Evolutionary conservation across 441 rosid species (phyloP).

Genomic region (Gossypium schwendimanii): DNA sequence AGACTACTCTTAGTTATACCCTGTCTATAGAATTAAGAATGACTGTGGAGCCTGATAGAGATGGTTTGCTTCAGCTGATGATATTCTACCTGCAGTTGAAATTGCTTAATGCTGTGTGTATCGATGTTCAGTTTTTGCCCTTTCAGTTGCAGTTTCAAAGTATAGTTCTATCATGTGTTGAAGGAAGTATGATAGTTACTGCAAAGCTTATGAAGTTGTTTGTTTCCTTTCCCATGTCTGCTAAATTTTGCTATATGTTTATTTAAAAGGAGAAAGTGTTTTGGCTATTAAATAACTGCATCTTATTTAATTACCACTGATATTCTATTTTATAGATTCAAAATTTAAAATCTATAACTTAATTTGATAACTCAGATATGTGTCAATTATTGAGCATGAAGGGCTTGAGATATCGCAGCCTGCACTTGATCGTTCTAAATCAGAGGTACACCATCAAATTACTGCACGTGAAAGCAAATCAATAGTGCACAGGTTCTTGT

Average conservation of each 20-base stretch:
- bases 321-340: not conserved
- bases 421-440: constrained; percentile 46
- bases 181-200: not conserved
- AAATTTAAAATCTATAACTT: not conserved
- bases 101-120: not conserved
- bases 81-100: not conserved
- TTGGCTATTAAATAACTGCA: constrained; percentile 2
- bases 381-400: constrained; percentile 41
- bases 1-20: not conserved
- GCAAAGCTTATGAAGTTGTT: not conserved
- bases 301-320: not conserved
- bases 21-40: not conserved
- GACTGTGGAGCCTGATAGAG: not conserved
- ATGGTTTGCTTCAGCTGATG: not conserved
- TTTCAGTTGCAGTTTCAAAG: not conserved
- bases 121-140: not conserved
- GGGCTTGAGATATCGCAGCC: constrained; percentile 27
- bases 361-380: constrained; percentile 30
- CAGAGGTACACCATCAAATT: constrained; percentile 68
- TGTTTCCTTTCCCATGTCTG: not conserved
- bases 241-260: not conserved
- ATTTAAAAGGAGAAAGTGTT: not conserved
- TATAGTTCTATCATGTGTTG: not conserved
- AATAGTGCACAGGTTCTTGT: constrained; percentile 53
- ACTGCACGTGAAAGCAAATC: constrained; percentile 53